These are phyloP conservation scores for Triticum dicoccoides DNA, from an alignment of 176 grass and related monocot species.

Conservation along the genomic window DNA sequence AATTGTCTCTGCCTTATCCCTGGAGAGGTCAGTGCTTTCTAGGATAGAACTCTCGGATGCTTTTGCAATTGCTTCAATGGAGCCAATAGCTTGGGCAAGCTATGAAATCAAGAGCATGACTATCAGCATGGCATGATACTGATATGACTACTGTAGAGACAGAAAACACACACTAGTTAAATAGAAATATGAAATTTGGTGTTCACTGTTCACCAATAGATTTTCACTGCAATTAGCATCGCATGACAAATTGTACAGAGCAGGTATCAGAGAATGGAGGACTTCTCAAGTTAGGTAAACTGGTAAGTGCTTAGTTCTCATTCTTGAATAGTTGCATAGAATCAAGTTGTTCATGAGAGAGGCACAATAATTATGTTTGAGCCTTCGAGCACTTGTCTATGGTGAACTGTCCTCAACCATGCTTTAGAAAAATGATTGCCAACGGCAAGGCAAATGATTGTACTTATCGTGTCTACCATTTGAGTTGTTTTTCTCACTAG, in stretches of 20 bases:
- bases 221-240: not conserved
- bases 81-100: slow-evolving; percentile 45
- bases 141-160: not conserved
- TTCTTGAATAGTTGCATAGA: not conserved
- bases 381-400: not conserved
- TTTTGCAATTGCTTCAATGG: slow-evolving; percentile 18
- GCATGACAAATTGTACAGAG: not conserved
- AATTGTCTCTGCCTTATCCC: slow-evolving; percentile 70
- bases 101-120: slow-evolving; percentile 26
- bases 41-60: slow-evolving; percentile 3
- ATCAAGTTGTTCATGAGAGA: not conserved
- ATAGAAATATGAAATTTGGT: not conserved
- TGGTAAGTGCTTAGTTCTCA: not conserved
- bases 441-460: slow-evolving; percentile 5
- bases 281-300: not conserved
- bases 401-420: not conserved
- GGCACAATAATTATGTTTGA: not conserved
- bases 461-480: not conserved
- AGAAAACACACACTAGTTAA: not conserved
- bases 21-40: slow-evolving; percentile 80
- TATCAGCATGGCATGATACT: not conserved
- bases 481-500: not conserved
- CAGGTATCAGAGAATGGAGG: not conserved
- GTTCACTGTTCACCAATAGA: not conserved
- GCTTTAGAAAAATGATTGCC: not conserved